Conservation (phyloP, 306 rosid genomes). For the Luffa acutangula region DNA sequence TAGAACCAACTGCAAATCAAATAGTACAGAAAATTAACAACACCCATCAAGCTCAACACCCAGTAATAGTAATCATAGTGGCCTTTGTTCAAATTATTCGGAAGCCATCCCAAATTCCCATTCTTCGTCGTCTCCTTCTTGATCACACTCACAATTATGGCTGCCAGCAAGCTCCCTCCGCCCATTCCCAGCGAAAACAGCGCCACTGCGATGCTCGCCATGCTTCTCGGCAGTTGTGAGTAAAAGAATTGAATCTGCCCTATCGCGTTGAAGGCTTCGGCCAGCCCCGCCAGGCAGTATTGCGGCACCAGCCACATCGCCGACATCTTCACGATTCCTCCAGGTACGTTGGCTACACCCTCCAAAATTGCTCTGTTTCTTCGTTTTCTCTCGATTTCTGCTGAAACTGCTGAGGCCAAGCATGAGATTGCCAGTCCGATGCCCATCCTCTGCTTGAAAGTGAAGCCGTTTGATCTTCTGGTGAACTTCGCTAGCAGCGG, state of each 20-base stretch:
- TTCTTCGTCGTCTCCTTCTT: conserved; percentile 20
- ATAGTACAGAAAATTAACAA: conserved; percentile 45
- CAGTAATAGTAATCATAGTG: conserved; percentile 64
- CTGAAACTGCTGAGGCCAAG: conserved; percentile 32
- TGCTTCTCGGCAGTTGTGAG: conserved; percentile 56
- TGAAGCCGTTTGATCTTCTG: conserved; percentile 18
- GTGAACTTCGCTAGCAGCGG: conserved; percentile 35
- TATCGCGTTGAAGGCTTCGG: conserved; percentile 54
- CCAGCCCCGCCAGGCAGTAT: conserved; percentile 43
- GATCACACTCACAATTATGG: conserved; percentile 30
- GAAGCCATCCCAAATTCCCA: conserved; percentile 40
- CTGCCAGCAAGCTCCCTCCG: conserved; percentile 39
- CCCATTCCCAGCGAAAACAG: conserved; percentile 39
- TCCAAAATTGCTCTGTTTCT: conserved; percentile 35
- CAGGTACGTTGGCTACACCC: conserved; percentile 22
- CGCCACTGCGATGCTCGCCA: conserved; percentile 63
- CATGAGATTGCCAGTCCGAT: conserved; percentile 39
- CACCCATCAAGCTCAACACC: conserved; percentile 25
- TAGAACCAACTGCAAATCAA: conserved; percentile 45
- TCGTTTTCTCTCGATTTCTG: conserved; percentile 39
- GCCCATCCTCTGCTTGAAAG: conserved; percentile 42
- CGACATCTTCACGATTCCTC: conserved; percentile 39
- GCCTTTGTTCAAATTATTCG: conserved; percentile 39
- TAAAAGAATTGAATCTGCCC: conserved; percentile 73
- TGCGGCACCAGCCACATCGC: conserved; percentile 77